These are phyloP conservation scores for Neofusicoccum parvum DNA, from an alignment of 2,329 filamentous ascomycete genomes.

Conservation along the genomic window DNA sequence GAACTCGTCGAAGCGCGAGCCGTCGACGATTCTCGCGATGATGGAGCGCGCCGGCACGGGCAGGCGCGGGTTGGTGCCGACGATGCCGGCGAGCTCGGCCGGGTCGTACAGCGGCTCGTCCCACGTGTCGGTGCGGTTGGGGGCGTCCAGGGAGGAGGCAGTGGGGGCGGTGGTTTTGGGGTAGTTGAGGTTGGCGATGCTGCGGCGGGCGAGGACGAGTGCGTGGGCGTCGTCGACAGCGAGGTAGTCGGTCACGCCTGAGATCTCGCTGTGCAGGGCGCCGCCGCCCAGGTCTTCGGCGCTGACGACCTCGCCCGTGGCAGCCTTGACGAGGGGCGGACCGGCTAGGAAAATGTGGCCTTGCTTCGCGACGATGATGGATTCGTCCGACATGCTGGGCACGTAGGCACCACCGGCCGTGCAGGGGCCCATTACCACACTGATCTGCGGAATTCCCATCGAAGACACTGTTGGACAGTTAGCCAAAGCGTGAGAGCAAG, in stretches of 20 bases:
- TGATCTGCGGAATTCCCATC: conserved; percentile 85
- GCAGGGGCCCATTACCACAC: conserved; percentile 96
- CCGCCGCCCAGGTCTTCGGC: conserved; percentile 91
- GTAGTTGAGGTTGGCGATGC: conserved; percentile 88
- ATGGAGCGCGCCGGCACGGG: conserved; percentile 86
- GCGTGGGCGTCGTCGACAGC: conserved; percentile 94
- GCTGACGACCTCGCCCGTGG: conserved; percentile 88
- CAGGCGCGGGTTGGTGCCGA: conserved; percentile 84
- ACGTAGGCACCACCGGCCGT: conserved; percentile 96
- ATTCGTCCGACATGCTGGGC: conserved; percentile 96
- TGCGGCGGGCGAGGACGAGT: conserved; percentile 79
- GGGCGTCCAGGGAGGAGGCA: conserved; percentile 33
- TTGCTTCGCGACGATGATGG: conserved; percentile 92
- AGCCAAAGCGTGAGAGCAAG: not conserved
- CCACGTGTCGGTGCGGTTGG: conserved; percentile 48
- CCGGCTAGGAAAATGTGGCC: conserved; percentile 98
- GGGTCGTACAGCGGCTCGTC: conserved; percentile 79
- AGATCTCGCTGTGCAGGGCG: conserved; percentile 84
- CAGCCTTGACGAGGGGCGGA: conserved; percentile 91
- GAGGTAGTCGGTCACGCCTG: conserved; percentile 92
- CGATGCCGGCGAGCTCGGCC: conserved; percentile 81
- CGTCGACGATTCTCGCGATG: conserved; percentile 90
- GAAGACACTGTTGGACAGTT: conserved; percentile 62
- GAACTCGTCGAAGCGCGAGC: conserved; percentile 88
- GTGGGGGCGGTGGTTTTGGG: conserved; percentile 46